Base-by-base conservation (phyloP, 164 flowering plant genomes). In the Amborella trichopoda region DNA sequence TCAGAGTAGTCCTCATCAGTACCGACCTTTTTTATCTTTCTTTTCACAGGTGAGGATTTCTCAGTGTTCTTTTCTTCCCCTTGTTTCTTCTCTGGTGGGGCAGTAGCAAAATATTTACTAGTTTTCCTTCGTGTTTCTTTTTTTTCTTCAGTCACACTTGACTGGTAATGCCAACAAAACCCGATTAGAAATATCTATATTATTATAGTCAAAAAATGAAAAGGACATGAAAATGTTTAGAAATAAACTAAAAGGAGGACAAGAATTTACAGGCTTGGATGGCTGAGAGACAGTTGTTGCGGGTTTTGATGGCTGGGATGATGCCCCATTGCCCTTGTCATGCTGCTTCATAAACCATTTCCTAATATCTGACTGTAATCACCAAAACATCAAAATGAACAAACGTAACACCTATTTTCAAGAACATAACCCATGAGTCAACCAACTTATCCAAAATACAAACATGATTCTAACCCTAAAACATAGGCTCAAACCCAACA, bases 341-440 rank as follows among this genome's bases (percentile, higher is more conserved):
- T 78, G 87, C 30, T 69, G 58, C 59, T 85, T 89, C 78, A 81
- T 71, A 52, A 90, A 83, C 95, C 95, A 90, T 63, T 85, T 90
- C 60, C 97, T 69, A 50, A 90, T 85, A 65, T 90, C 97, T 22
- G 73, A 57, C 70, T 73, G 59, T 44, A 40, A 49, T 5, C 3
- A 18, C 8, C 13, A 14, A 37, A n/a, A n/a, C n/a, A 10, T 32
- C 19, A 2, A 37, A 10, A 37, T 6, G 19, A 6, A n/a, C n/a
- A n/a, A n/a, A n/a, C n/a, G n/a, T n/a, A n/a, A n/a, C n/a, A n/a
- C n/a, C n/a, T n/a, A n/a, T n/a, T n/a, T n/a, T n/a, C n/a, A n/a
- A n/a, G n/a, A n/a, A n/a, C n/a, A n/a, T n/a, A n/a, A n/a, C n/a
- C n/a, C n/a, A n/a, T n/a, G n/a, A n/a, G n/a, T n/a, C n/a, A n/a